Conservation (phyloP, 2,329 filamentous ascomycete species). For the Xylogone sp. region DNA sequence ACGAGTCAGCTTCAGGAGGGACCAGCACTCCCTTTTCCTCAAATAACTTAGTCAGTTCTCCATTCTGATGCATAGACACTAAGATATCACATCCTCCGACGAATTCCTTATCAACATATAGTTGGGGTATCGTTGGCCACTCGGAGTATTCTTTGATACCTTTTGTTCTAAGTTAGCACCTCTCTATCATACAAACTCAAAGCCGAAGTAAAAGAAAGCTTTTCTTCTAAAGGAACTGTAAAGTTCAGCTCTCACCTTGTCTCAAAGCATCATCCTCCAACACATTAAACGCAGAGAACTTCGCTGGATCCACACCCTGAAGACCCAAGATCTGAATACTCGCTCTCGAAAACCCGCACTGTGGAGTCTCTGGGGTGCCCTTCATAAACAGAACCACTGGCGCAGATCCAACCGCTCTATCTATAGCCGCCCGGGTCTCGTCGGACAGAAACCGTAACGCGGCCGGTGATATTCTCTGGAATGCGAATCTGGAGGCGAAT, state of each 20-base stretch:
- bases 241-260: conserved; percentile 69
- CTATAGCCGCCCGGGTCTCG: conserved; percentile 77
- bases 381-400: conserved; percentile 99
- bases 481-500: conserved; percentile 22
- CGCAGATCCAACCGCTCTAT: conserved; percentile 81
- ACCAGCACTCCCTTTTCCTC: conserved; percentile 86
- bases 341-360: conserved; percentile 94
- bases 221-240: too few relatives aligned
- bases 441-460: conserved; percentile 67
- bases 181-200: too few relatives aligned
- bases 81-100: conserved; percentile 97
- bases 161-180: conserved; percentile 31
- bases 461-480: conserved; percentile 22
- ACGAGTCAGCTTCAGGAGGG: conserved; percentile 16
- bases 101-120: conserved; percentile 95
- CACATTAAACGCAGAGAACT: conserved; percentile 98
- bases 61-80: conserved; percentile 95
- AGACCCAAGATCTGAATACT: conserved; percentile 92
- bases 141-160: conserved; percentile 99
- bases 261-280: conserved; percentile 86
- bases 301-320: conserved; percentile 90
- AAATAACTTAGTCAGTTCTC: conserved; percentile 84
- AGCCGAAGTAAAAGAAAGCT: too few relatives aligned
- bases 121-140: conserved; percentile 97
- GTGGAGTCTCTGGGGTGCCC: conserved; percentile 90